Evolutionary conservation across 257 asterid genomes (phyloP).

Genomic region (Plectranthus barbatus): DNA sequence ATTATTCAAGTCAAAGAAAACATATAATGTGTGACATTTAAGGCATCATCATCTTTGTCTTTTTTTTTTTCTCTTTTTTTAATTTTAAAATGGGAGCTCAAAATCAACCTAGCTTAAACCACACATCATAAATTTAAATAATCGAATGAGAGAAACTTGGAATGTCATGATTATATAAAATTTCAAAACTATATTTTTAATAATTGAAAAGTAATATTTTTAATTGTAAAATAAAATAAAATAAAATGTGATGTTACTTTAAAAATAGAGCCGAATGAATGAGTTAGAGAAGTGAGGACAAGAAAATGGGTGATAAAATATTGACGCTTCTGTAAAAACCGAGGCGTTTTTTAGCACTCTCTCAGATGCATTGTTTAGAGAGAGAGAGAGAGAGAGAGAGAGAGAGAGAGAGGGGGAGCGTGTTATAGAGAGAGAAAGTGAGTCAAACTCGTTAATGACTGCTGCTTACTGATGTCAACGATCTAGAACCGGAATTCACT

Average conservation of each 20-base stretch:
- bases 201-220: too few species aligned
- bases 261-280: too few species aligned
- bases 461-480: slow-evolving; percentile 34
- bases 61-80: too few species aligned
- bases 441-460: slow-evolving; percentile 16
- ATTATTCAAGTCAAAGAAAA: slow-evolving; percentile 21
- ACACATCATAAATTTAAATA: neutral
- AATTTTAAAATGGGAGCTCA: too few species aligned
- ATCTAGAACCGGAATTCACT: slow-evolving; percentile 18
- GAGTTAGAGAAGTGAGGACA: too few species aligned
- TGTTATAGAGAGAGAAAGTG: slow-evolving; percentile 12
- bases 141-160: too few species aligned
- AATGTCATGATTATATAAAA: too few species aligned
- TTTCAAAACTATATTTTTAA: too few species aligned
- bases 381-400: slow-evolving; percentile 11
- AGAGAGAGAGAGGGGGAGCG: neutral
- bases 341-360: slow-evolving; percentile 15
- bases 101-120: neutral
- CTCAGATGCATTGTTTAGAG: neutral
- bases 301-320: slow-evolving; percentile 3
- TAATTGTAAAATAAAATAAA: too few species aligned
- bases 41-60: neutral
- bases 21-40: slow-evolving; percentile 2
- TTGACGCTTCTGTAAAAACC: too few species aligned
- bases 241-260: too few species aligned